phyloP scores from a whole-genome alignment of 345 rosid species.

The Acer saccharum region DNA sequence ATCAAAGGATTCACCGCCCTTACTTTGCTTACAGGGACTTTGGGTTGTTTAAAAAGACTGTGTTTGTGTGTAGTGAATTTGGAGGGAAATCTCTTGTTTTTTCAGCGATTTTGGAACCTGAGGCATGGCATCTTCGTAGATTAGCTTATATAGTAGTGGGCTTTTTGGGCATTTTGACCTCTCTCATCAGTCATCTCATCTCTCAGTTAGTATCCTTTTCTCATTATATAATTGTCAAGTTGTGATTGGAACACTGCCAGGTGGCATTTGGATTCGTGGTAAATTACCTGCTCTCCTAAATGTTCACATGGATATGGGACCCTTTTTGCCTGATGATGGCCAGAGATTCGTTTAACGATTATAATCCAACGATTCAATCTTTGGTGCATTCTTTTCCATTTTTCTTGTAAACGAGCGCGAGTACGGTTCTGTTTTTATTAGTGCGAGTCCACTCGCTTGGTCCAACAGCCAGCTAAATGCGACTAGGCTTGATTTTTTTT shows the following conservation, averaged over 20 bases:
- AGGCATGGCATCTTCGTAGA: conserved; percentile 1
- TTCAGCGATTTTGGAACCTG: not conserved
- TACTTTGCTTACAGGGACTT: not conserved
- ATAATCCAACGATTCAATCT: not conserved
- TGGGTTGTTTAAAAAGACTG: not conserved
- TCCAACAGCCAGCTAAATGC: not conserved
- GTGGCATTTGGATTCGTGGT: not conserved
- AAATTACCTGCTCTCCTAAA: not conserved
- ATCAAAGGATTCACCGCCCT: conserved; percentile 33
- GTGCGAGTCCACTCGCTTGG: not conserved
- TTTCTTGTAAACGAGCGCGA: too few relatives aligned
- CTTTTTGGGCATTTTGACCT: not conserved
- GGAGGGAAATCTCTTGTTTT: conserved; percentile 24
- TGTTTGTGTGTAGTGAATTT: not conserved
- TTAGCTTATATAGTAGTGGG: conserved; percentile 11
- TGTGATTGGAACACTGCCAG: conserved; percentile 20
- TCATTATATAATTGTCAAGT: not conserved
- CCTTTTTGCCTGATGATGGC: not conserved
- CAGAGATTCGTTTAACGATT: not conserved
- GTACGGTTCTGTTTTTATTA: not conserved
- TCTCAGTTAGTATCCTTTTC: too few relatives aligned
- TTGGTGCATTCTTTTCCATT: not conserved
- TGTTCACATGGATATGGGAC: not conserved
- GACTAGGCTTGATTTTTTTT: not conserved
- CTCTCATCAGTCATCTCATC: too few relatives aligned